Evolutionary conservation across 257 asterid genomes (phyloP).

Genomic region (Solanum chilense): DNA sequence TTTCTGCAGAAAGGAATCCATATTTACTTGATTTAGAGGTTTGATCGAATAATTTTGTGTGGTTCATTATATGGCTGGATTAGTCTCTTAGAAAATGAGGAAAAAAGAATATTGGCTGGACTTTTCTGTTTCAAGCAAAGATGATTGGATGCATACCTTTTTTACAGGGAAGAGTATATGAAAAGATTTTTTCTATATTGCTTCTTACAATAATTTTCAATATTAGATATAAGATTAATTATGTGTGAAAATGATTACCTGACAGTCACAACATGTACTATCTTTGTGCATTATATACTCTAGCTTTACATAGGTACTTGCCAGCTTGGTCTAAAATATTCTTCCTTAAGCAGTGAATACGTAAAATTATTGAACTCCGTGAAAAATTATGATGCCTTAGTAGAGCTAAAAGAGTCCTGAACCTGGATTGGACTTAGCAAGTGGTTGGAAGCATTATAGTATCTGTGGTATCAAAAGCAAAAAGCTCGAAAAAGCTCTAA

Average conservation of each 20-base stretch:
- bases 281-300: background rate
- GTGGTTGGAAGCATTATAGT: background rate
- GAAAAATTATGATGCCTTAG: background rate
- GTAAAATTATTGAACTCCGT: background rate
- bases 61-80: background rate
- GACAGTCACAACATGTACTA: background rate
- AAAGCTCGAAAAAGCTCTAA: background rate
- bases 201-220: background rate
- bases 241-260: background rate
- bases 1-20: background rate
- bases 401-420: background rate
- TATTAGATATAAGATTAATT: background rate
- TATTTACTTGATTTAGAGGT: background rate
- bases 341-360: background rate
- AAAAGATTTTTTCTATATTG: background rate
- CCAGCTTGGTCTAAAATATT: background rate
- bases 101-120: background rate
- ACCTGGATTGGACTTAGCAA: background rate
- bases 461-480: background rate
- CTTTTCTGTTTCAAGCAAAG: background rate
- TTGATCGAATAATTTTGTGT: background rate
- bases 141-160: background rate
- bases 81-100: background rate
- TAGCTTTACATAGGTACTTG: background rate
- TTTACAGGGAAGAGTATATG: background rate